Evolutionary conservation across 306 rosid species (phyloP).

Genomic region (Arachis stenosperma): DNA sequence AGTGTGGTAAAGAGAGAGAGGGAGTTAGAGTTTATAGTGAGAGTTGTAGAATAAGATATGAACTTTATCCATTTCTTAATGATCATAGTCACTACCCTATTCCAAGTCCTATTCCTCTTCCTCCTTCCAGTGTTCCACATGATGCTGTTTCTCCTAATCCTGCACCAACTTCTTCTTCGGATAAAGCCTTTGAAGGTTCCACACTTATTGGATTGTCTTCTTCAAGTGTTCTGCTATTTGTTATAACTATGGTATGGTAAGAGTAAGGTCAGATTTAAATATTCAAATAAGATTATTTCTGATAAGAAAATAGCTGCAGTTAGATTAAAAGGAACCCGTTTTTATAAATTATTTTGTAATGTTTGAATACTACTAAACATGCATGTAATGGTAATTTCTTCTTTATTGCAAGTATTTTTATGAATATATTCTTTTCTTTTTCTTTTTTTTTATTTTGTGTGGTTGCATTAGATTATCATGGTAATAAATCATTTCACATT

Average conservation of each 20-base stretch:
- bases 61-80: slow-evolving; percentile 1
- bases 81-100: not conserved
- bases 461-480: too few relatives aligned
- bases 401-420: too few relatives aligned
- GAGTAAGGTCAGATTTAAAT: not conserved
- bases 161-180: not conserved
- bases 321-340: too few relatives aligned
- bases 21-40: slow-evolving; percentile 17
- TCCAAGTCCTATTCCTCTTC: not conserved
- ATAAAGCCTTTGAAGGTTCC: not conserved
- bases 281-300: too few relatives aligned
- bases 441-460: too few relatives aligned
- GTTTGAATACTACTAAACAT: not conserved
- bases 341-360: too few relatives aligned
- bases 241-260: not conserved
- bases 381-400: not conserved
- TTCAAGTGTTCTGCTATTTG: not conserved
- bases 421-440: too few relatives aligned
- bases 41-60: slow-evolving; percentile 27
- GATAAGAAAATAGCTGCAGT: too few relatives aligned
- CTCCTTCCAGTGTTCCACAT: not conserved
- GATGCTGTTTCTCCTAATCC: slow-evolving; percentile 12
- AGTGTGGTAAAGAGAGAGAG: not conserved
- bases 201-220: not conserved
- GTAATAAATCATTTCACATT: too few relatives aligned